Evolutionary conservation across 768 basidiomycete species (phyloP), one percentile per base, ranked within the genome.

Genomic region (Dioszegia aurantiaca): DNA sequence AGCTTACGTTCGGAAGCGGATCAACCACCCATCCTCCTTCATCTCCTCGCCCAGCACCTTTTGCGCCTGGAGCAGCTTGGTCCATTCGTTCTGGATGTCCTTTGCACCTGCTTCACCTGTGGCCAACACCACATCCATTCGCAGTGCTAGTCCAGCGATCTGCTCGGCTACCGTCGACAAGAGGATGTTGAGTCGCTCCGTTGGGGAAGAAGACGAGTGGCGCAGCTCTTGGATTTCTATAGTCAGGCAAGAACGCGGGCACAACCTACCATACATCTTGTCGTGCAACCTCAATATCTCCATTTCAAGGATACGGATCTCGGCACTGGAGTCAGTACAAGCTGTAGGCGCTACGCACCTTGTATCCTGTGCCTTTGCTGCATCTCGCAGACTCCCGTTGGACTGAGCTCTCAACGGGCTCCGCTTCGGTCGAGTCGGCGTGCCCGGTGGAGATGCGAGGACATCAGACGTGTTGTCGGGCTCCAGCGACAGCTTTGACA

Each of bases 11-110:
- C 92, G 83, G 78, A 97, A 97, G 21, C 97, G 89, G 11, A 87
- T 88, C 67, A 98, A 81, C 90, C 90, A 95, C 68, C 93, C 93
- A 78, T 97, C 94, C 77, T 97, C 94, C 78, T 89, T 92, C 63
- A 98, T 80, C 77, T 99, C 95, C 69, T 93, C 90, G 62, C 87
- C 81, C 58, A 97, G 78, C 26, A 86, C 84, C 42, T 88, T 86
- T 55, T 86, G 87, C 67, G 90, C 88, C 55, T 84, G 83, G 72
- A 87, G 86, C 10, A 91, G 83, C 10, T 83, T 78, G 59, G 88
- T 85, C 92, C 91, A 97, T 39, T 93, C 91, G 10, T 80, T 75
- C 28, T 84, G 67, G 51, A 94, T 78, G 11, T 86, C 33, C 33
- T 33, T 6, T 14, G 14, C 33, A 14, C 8, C 33, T 6, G 33